Conservation (phyloP, 148 eudicot species). For the Rhododendron simsii region DNA sequence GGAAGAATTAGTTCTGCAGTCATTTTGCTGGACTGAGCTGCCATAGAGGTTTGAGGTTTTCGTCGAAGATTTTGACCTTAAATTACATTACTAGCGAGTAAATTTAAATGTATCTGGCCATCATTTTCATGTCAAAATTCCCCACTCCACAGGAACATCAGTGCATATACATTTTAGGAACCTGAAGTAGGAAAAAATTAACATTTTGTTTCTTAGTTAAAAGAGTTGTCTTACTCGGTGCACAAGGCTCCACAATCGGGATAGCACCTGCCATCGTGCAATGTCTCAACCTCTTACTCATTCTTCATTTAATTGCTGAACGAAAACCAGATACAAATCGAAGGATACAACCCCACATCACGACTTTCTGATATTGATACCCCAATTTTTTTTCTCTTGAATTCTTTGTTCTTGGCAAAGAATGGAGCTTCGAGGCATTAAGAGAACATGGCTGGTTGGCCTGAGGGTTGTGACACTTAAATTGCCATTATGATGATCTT, state of each 20-base stretch:
- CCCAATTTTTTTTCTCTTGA: background rate
- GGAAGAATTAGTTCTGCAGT: background rate
- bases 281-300: background rate
- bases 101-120: background rate
- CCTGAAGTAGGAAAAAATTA: background rate
- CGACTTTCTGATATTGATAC: background rate
- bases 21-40: background rate
- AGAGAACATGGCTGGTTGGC: background rate
- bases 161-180: background rate
- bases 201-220: background rate
- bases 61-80: background rate
- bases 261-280: background rate
- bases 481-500: background rate
- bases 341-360: background rate
- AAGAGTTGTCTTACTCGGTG: background rate
- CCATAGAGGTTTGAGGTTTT: background rate
- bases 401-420: background rate
- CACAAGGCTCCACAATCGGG: background rate
- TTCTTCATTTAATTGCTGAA: background rate
- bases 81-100: background rate
- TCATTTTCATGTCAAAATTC: background rate
- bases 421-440: background rate
- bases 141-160: background rate
- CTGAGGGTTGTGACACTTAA: background rate
- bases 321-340: background rate